A percentile compares a stretch with the other conserved stretches of the same genome.
phyloP scores from a whole-genome alignment of 164 flowering plant species.

The Dillenia suffruticosa region DNA sequence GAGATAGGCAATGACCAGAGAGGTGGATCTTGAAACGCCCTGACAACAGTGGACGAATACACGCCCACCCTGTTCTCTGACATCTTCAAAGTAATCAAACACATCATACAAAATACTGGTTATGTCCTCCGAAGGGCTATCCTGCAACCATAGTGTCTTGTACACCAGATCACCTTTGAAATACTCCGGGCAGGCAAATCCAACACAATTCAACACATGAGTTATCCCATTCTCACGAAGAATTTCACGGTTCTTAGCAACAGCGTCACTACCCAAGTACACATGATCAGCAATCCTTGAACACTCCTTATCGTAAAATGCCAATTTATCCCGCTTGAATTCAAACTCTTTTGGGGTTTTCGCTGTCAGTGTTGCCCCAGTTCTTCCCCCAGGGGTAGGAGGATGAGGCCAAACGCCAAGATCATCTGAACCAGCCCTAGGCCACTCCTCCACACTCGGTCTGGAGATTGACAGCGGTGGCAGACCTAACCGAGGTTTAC shows the following conservation, averaged over 20 bases:
- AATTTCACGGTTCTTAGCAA: conserved; percentile 67
- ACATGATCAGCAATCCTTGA: conserved; percentile 71
- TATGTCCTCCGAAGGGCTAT: conserved; percentile 80
- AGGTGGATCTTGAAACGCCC: conserved; percentile 79
- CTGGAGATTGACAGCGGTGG: conserved; percentile 62
- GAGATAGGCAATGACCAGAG: conserved; percentile 81
- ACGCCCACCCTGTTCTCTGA: conserved; percentile 64
- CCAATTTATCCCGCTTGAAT: conserved; percentile 62
- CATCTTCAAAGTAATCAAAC: conserved; percentile 90
- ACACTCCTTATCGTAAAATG: conserved; percentile 84
- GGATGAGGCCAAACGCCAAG: conserved; percentile 64
- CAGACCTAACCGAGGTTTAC: conserved; percentile 40
- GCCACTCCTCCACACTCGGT: conserved; percentile 62
- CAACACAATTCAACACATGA: conserved; percentile 86
- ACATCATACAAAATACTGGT: conserved; percentile 86
- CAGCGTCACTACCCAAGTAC: conserved; percentile 74
- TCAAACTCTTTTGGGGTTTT: conserved; percentile 38
- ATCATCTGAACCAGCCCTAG: conserved; percentile 72
- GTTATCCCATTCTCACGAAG: conserved; percentile 64
- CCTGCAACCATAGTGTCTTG: conserved; percentile 85
- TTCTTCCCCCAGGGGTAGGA: conserved; percentile 47
- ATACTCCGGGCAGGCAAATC: conserved; percentile 88
- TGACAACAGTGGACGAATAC: conserved; percentile 88
- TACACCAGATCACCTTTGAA: conserved; percentile 79
- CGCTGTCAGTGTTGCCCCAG: conserved; percentile 4